Conservation (phyloP, 805 yeast species). For the Tetrapisispora nanseiensis region DNA sequence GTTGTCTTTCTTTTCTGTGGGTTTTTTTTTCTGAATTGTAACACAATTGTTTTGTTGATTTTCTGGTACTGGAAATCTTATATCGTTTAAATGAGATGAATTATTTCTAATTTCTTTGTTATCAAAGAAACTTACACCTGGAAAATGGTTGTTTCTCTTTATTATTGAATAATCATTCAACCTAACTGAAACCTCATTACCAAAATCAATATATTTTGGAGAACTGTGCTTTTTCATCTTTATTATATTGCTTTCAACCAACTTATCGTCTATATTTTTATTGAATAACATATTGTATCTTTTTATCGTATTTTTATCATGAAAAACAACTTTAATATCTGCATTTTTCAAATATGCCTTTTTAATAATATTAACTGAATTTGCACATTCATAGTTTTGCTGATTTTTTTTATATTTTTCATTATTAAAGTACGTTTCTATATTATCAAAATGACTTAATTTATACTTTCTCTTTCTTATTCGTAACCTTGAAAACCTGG, state of each 20-base stretch:
- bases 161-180: conserved; percentile 1
- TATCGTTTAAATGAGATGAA: too few relatives aligned
- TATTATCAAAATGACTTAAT: conserved; percentile 15
- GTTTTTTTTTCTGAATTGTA: background rate
- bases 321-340: conserved; percentile 23
- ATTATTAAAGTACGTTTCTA: background rate
- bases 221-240: background rate
- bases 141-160: background rate
- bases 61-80: too few relatives aligned
- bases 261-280: background rate
- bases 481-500: conserved; percentile 13
- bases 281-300: conserved; percentile 1
- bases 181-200: conserved; percentile 1
- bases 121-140: background rate
- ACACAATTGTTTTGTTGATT: too few relatives aligned
- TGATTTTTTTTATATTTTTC: conserved; percentile 1
- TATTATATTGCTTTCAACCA: background rate
- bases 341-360: conserved; percentile 18
- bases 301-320: conserved; percentile 21
- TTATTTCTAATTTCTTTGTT: background rate
- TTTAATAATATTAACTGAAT: conserved; percentile 17
- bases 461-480: conserved; percentile 22
- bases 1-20: too few relatives aligned
- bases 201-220: conserved; percentile 2
- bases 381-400: conserved; percentile 11